Percentiles rank a stretch among this genome's conserved stretches.
Evolutionary conservation across 2,329 filamentous ascomycete genomes (phyloP).

Genomic region (Penicillium palitans): DNA sequence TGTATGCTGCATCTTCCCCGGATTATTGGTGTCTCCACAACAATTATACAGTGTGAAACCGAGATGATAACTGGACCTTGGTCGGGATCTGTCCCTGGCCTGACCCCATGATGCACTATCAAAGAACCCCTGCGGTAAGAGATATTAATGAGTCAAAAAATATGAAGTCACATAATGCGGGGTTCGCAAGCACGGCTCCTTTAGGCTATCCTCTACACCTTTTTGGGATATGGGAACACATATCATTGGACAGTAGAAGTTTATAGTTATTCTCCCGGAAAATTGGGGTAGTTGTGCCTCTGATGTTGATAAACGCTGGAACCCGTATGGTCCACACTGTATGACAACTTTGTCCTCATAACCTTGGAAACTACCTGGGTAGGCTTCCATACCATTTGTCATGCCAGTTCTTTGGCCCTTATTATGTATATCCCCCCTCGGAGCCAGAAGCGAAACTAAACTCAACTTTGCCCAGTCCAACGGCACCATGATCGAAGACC

Average conservation of each 20-base stretch:
- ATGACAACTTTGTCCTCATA: background rate
- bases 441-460: background rate
- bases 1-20: background rate
- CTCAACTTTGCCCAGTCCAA: background rate
- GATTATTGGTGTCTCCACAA: background rate
- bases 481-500: conserved; percentile 50
- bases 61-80: background rate
- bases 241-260: background rate
- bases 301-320: background rate
- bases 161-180: conserved; percentile 7
- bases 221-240: background rate
- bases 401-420: background rate
- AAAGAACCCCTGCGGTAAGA: background rate
- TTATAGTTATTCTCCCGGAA: background rate
- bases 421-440: background rate
- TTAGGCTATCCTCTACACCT: background rate
- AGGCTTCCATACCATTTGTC: background rate
- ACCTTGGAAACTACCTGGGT: background rate
- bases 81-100: background rate
- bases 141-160: background rate
- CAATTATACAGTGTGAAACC: background rate
- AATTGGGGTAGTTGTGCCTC: background rate
- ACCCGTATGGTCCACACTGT: background rate
- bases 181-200: conserved; percentile 7
- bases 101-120: no score